Evolutionary conservation across 306 rosid species (phyloP), one percentile per base, ranked within the genome.

Genomic region (Canavalia gladiata): DNA sequence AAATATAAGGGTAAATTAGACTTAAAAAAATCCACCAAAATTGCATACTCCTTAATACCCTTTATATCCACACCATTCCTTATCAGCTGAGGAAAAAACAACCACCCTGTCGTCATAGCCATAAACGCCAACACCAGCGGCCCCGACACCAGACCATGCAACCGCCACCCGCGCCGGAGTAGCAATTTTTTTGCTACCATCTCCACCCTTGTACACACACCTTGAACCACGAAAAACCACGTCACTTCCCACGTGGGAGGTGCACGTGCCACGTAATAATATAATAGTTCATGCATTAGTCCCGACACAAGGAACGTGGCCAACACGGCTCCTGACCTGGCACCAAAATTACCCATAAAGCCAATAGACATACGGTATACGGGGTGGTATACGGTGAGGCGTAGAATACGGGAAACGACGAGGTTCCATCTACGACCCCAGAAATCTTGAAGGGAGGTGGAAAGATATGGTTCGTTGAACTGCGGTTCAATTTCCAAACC

Each of bases 381-480:
- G 0, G 97, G 97, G 0, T 70, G 8, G 78, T 88, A 93, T 1
- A 88, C 72, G 12, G 88, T 55, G 6, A 87, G 89, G 6, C 90
- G 90, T 31, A 93, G 87, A 12, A 87, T 85, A 76, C 79, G 59
- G 0, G 97, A 58, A 41, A 91, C 94, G 92, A 87, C 86, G 45
- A 91, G 96, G 51, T 95, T 95, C 99, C 94, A 95, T 50, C 98
- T 76, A 1, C 83, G 91, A 8, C 98, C 93, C 98, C 97, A 95
- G 5, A 95, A 95, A 64, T 95, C 94, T 58, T 88, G 97, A 6
- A 95, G 92, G 0, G 99, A 93, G 0, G 94, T 87, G 11, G 84
- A 11, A 2, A 90, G 86, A 52, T 90, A 89, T 0, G 97, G 98
- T 64, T 93, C 88, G 12, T 91, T n/a, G 82, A 84, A 95, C 11